A percentile compares a stretch with the other conserved stretches of the same genome.
phyloP scores from a whole-genome alignment of 2,329 filamentous ascomycete species.

The Epichloe hybrida region DNA sequence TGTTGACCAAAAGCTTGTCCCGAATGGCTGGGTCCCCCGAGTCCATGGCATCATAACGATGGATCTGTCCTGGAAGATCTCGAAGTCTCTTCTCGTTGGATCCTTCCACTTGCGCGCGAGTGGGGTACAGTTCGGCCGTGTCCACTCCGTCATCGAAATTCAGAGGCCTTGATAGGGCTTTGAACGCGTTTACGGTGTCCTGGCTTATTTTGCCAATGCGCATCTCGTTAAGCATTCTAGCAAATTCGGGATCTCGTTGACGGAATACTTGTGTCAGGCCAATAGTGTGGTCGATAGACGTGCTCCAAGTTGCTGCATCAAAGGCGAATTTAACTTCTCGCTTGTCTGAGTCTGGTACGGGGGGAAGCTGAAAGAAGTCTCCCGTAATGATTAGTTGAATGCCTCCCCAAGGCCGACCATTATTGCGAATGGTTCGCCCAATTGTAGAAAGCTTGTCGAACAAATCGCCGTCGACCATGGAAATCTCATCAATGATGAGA shows the following conservation, averaged over 20 bases:
- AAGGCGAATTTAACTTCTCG: slow-evolving; percentile 77
- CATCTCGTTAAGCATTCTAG: slow-evolving; percentile 96
- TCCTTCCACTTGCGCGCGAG: slow-evolving; percentile 73
- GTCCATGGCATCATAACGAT: slow-evolving; percentile 63
- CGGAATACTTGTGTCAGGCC: slow-evolving; percentile 91
- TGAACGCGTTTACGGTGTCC: slow-evolving; percentile 67
- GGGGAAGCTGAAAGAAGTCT: slow-evolving; percentile 94
- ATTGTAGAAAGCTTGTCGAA: slow-evolving; percentile 94
- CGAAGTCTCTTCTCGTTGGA: slow-evolving; percentile 68
- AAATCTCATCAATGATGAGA: slow-evolving; percentile 86
- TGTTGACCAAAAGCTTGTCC: slow-evolving; percentile 70
- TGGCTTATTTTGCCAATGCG: slow-evolving; percentile 68
- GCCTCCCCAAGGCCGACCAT: slow-evolving; percentile 83
- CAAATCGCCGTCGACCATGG: slow-evolving; percentile 94
- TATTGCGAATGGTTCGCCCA: slow-evolving; percentile 74
- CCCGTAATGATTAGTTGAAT: slow-evolving; percentile 94
- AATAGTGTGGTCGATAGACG: slow-evolving; percentile 89
- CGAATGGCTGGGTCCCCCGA: slow-evolving; percentile 57
- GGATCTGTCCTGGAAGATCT: slow-evolving; percentile 52
- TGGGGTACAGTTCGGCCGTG: slow-evolving; percentile 80
- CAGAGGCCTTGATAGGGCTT: slow-evolving; percentile 55
- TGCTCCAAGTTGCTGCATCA: slow-evolving; percentile 81
- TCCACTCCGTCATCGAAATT: slow-evolving; percentile 58
- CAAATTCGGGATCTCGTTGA: slow-evolving; percentile 81
- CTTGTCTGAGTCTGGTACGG: slow-evolving; percentile 67